Evolutionary conservation across 805 yeast genomes (phyloP).

Genomic region (Myxozyma melibiosi): DNA sequence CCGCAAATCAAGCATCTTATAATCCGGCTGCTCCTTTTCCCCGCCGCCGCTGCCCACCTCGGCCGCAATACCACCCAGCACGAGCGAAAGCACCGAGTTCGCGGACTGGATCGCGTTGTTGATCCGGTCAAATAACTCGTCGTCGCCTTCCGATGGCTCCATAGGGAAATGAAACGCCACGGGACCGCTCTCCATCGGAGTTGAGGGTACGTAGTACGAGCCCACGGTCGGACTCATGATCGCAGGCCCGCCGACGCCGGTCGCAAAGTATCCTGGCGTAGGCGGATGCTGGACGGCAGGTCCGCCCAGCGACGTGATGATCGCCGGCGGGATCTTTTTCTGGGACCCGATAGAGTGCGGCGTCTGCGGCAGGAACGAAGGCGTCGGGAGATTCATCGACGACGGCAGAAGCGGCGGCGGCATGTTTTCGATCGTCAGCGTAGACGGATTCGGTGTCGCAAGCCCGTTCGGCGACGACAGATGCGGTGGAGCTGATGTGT

Average conservation of each 20-base stretch:
- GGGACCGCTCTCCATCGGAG: conserved; percentile 25
- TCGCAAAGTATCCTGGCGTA: conserved; percentile 22
- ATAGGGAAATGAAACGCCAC: conserved; percentile 27
- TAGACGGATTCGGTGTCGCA: background rate
- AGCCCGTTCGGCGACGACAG: conserved; percentile 1
- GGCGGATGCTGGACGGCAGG: conserved; percentile 5
- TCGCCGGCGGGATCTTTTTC: conserved; percentile 13
- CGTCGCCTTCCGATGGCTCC: conserved; percentile 58
- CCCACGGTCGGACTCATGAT: conserved; percentile 8
- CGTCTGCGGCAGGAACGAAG: conserved; percentile 12
- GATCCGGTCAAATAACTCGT: conserved; percentile 65
- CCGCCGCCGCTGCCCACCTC: conserved; percentile 42
- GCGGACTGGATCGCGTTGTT: conserved; percentile 67
- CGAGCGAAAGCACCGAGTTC: conserved; percentile 72
- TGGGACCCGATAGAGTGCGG: conserved; percentile 11
- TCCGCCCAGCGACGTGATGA: conserved; percentile 3
- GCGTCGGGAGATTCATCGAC: conserved; percentile 16
- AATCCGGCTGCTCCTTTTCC: conserved; percentile 42
- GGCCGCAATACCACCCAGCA: conserved; percentile 50
- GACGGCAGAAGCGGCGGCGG: conserved; percentile 16
- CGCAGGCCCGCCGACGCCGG: conserved; percentile 3
- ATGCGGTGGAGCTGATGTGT: background rate
- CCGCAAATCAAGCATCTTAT: conserved; percentile 74
- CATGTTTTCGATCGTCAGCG: conserved; percentile 16
- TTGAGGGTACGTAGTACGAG: conserved; percentile 7